phyloP scores from a whole-genome alignment of 495 filamentous ascomycete genomes.

The Xylona heveae region DNA sequence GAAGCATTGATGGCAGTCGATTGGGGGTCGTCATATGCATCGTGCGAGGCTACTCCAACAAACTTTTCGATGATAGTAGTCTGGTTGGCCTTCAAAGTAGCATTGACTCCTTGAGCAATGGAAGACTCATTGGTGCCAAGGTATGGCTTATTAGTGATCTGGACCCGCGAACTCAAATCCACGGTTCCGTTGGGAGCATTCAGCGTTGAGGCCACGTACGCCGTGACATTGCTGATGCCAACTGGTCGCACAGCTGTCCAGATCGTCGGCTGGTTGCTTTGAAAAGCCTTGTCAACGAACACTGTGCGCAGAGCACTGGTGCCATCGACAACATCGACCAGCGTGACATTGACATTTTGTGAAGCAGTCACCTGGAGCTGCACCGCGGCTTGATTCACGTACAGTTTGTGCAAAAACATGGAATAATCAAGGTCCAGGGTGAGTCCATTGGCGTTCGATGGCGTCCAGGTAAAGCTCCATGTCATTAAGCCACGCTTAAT shows the following conservation, averaged over 20 bases:
- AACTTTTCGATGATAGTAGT: conserved; percentile 33
- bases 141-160: conserved; percentile 23
- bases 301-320: conserved; percentile 33
- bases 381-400: conserved; percentile 40
- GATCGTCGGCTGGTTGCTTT: conserved; percentile 24
- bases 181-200: conserved; percentile 17
- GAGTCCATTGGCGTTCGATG: conserved; percentile 21
- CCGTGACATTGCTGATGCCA: conserved; percentile 32
- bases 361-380: conserved; percentile 31
- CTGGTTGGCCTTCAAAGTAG: conserved; percentile 25
- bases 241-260: conserved; percentile 34
- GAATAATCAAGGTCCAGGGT: conserved; percentile 33
- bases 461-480: conserved; percentile 50
- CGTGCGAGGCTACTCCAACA: conserved; percentile 37
- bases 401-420: conserved; percentile 37
- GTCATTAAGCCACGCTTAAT: conserved; percentile 37
- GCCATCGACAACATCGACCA: conserved; percentile 38
- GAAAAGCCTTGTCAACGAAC: conserved; percentile 26
- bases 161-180: conserved; percentile 22
- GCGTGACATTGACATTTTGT: conserved; percentile 21
- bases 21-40: conserved; percentile 33
- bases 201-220: conserved; percentile 28
- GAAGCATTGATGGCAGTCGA: conserved; percentile 26
- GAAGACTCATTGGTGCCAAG: conserved; percentile 33
- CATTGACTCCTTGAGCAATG: conserved; percentile 31